Percentiles rank a stretch among this genome's conserved stretches.
Evolutionary conservation across 2,329 filamentous ascomycete genomes (phyloP).

Genomic region (Neocucurbitaria cava): DNA sequence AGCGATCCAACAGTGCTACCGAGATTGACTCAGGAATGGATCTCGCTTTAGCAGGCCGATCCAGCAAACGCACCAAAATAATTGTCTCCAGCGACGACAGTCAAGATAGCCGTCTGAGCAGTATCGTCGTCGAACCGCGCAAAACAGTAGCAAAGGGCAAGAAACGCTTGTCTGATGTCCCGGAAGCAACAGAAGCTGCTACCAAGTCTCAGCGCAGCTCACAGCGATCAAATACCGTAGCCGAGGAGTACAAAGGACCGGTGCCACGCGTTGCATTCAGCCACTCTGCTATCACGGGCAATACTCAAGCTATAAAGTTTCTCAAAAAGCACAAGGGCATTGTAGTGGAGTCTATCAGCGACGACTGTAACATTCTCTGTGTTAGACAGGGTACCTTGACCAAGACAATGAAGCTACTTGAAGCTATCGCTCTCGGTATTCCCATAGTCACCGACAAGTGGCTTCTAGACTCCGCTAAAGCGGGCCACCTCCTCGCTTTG

Average conservation of each 20-base stretch:
- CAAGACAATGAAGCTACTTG: conserved; percentile 56
- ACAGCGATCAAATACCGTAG: conserved; percentile 16
- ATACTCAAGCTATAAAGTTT: conserved; percentile 37
- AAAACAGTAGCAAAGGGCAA: conserved; percentile 15
- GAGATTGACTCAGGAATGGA: conserved; percentile 1
- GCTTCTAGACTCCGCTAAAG: conserved; percentile 50
- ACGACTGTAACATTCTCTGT: conserved; percentile 41
- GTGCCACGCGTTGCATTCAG: conserved; percentile 43
- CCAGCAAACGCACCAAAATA: conserved; percentile 26
- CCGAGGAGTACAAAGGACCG: conserved; percentile 30
- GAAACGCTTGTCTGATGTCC: conserved; percentile 10
- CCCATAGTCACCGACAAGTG: conserved; percentile 57
- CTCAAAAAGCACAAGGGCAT: conserved; percentile 42
- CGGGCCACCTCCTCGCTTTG: conserved; percentile 46
- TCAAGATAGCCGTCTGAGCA: conserved; percentile 15
- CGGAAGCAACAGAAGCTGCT: conserved; percentile 7
- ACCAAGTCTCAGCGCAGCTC: conserved; percentile 29
- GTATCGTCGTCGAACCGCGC: conserved; percentile 9
- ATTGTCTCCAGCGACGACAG: conserved; percentile 4
- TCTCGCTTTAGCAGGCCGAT: conserved; percentile 1
- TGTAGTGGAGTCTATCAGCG: conserved; percentile 41
- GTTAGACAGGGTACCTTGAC: conserved; percentile 48
- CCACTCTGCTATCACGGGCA: conserved; percentile 37
- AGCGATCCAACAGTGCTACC: conserved; percentile 15
- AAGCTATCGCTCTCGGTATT: conserved; percentile 52